Percentiles rank a stretch among this genome's conserved stretches.
Evolutionary conservation across 768 basidiomycete genomes (phyloP).

Genomic region (Galerina marginata): DNA sequence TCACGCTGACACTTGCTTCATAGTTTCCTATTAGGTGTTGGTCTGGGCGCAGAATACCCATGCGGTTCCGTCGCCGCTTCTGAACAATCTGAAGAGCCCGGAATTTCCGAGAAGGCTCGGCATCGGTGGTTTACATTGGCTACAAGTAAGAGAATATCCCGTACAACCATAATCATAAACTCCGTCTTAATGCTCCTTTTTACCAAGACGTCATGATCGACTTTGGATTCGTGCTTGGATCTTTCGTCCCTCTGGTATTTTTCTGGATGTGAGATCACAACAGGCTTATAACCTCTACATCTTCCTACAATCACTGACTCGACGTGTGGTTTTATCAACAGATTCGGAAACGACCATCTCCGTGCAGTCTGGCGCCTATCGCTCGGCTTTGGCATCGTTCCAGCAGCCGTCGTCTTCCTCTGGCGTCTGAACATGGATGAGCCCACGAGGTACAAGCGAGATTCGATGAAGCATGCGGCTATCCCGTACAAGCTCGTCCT

Average conservation of each 20-base stretch:
- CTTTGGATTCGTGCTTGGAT: slow-evolving; percentile 76
- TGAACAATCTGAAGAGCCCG: slow-evolving; percentile 87
- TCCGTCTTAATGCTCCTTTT: neutral
- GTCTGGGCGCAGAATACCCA: slow-evolving; percentile 89
- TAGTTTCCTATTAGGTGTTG: slow-evolving; percentile 89
- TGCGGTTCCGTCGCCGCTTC: slow-evolving; percentile 88
- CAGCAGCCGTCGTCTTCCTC: slow-evolving; percentile 77
- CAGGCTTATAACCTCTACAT: slow-evolving; percentile 1
- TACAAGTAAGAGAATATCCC: slow-evolving; percentile 53
- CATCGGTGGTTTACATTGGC: slow-evolving; percentile 89
- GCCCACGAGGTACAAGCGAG: slow-evolving; percentile 71
- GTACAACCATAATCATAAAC: neutral
- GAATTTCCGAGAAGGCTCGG: slow-evolving; percentile 78
- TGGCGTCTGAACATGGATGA: slow-evolving; percentile 90
- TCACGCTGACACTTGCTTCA: neutral
- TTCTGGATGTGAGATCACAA: slow-evolving; percentile 81
- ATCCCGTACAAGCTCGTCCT: slow-evolving; percentile 82
- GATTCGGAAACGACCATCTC: slow-evolving; percentile 80
- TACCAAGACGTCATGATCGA: slow-evolving; percentile 84
- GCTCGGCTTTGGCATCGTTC: slow-evolving; percentile 84
- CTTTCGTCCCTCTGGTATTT: slow-evolving; percentile 84
- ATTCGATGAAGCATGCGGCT: slow-evolving; percentile 76
- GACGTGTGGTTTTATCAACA: slow-evolving; percentile 29
- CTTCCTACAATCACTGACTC: neutral
- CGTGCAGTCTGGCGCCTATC: slow-evolving; percentile 88